Evolutionary conservation across 768 basidiomycete genomes (phyloP), one percentile per base, ranked within the genome.

Genomic region (Lentinula guzmanii): DNA sequence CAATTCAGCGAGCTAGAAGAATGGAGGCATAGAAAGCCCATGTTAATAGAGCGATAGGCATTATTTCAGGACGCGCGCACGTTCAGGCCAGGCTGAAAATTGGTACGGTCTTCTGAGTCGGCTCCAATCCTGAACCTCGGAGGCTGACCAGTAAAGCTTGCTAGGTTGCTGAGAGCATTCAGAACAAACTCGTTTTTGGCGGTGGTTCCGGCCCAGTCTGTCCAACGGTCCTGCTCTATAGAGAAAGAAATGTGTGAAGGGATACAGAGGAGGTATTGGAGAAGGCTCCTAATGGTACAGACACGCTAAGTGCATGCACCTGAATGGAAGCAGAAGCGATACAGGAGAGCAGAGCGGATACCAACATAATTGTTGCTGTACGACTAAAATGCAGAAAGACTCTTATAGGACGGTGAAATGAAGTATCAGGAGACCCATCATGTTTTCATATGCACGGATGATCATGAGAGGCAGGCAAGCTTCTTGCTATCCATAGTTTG

Each of bases 151-250:
- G 84, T 80, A 33, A 86, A 74, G 39, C 70, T 65, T 28, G 75
- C 81, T 60, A 87, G 68, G 69, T 87, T 87, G 57, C 81, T 73
- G 54, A 90, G 75, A 3, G 81, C 78, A 61, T 84, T 87, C 73
- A 76, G 78, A 63, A 86, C 82, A 71, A 88, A 89, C 16, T 78
- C 61, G 66, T 90, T 89, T 37, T 74, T 75, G 2, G 77, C 5
- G 65, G 75, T 76, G 13, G 71, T 72, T 1, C 89, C 87, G 10
- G 73, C 72, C 87, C 88, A 90, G 63, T 88, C 87, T 9, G 77
- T 74, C 86, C 86, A 89, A 35, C 84, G 75, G 64, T 90, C 87
- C 70, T 86, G 82, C 66, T 89, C 89, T 58, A 89, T 81, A 34
- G 87, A 89, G 64, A 89, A 81, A 0, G 85, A 86, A 31, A 89